Evolutionary conservation across 2,329 filamentous ascomycete species (phyloP), one percentile per base, ranked within the genome.

Genomic region (Penicillium sp.): DNA sequence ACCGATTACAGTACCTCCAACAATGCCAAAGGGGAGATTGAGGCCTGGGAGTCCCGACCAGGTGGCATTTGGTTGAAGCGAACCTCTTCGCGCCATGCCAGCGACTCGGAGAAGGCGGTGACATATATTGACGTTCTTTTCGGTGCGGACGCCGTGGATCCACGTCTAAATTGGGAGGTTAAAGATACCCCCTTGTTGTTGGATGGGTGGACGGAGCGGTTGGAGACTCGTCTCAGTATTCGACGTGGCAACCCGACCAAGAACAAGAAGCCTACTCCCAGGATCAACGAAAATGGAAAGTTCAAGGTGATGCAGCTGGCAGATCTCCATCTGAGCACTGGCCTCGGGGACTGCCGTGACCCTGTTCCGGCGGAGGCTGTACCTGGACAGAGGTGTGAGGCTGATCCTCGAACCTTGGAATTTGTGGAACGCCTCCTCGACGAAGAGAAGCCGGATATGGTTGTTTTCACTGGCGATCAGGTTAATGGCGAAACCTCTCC

Each of bases 301-400:
- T 97, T 97, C 78, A 97, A 97, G 78, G 96, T 99, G 59, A 85
- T 99, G 82, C 94, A 99, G 74, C 80, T 96, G 49, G 89, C 91
- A n/a, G 94, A 99, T 75, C 76, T 97, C 55, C 94, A 99, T 72
- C 76, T 99, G 49, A 93, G 91, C 66, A 99, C 94, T 2, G 94
- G 93, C 8, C 80, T 92, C 4, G 94, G 94, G 8, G 75, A 75
- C 37, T 99, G 94, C 68, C 85, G 94, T 59, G 91, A 99, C 62
- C 84, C 91, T n/a, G 81, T 93, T 60, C 92, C 92, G 0, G 82
- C 85, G 55, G 82, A 81, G 41, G 83, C 84, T 59, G 84, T 90
- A 46, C 86, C 86, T 4, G 89, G 87, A 9, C 66, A 69, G 46
- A 84, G 85, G 62, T 99, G 94, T 71, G 90, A 97, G 66, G 94